These are phyloP conservation scores for Lactifluus echinatus DNA, from an alignment of 768 basidiomycete species.

Conservation along the genomic window DNA sequence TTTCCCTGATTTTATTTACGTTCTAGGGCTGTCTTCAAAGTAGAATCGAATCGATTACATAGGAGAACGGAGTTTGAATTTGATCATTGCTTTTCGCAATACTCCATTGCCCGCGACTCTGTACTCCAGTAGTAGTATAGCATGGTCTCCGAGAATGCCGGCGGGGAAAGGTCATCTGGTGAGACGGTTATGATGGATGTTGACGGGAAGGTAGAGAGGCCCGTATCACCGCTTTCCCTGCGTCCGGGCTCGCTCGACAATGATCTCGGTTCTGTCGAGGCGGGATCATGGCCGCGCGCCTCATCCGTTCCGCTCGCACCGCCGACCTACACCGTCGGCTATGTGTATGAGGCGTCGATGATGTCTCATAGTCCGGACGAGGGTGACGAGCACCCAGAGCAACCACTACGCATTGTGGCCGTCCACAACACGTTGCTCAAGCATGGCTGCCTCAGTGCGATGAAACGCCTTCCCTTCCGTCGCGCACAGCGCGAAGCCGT, in stretches of 20 bases:
- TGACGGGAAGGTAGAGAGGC: conserved; percentile 1
- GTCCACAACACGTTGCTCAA: conserved; percentile 63
- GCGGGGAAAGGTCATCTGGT: conserved; percentile 2
- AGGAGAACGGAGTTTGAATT: conserved; percentile 9
- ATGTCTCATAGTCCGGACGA: conserved; percentile 65
- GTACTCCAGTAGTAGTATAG: background rate
- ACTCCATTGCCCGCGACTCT: no score
- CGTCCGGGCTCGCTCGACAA: conserved; percentile 3
- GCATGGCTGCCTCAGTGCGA: conserved; percentile 52
- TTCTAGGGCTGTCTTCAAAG: no score
- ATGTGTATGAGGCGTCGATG: conserved; percentile 84
- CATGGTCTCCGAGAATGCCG: conserved; percentile 10
- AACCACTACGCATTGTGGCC: conserved; percentile 64
- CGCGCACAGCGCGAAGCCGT: conserved; percentile 70
- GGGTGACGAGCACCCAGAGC: conserved; percentile 67
- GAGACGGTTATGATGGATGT: conserved; percentile 8
- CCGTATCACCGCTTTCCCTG: background rate
- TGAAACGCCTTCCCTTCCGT: conserved; percentile 73
- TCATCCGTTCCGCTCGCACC: conserved; percentile 25
- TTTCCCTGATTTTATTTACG: no score
- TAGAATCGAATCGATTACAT: no score
- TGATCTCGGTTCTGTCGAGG: conserved; percentile 1
- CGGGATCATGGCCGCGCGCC: conserved; percentile 19
- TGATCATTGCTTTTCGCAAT: background rate
- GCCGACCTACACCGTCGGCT: conserved; percentile 48